Evolutionary conservation across 257 asterid species (phyloP).

Genomic region (Solanum appendiculatum): DNA sequence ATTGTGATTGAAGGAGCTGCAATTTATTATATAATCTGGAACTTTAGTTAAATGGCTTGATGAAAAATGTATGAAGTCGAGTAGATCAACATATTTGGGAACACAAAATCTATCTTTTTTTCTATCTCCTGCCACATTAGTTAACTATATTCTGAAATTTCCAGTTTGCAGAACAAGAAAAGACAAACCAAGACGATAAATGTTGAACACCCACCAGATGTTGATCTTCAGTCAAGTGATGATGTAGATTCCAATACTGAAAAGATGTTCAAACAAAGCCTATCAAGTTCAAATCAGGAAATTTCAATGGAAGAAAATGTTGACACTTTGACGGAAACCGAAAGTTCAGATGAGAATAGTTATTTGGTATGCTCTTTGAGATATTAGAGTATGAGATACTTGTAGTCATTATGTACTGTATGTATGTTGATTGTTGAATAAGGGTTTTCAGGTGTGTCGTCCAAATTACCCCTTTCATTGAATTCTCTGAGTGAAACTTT

Average conservation of each 20-base stretch:
- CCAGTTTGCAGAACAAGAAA: constrained; percentile 60
- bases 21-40: neutral
- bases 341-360: constrained; percentile 18
- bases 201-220: constrained; percentile 28
- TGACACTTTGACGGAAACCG: constrained; percentile 20
- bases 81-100: neutral
- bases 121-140: neutral
- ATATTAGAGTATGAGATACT: neutral
- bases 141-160: constrained; percentile 7
- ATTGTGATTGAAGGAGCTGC: neutral
- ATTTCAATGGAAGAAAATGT: constrained; percentile 7
- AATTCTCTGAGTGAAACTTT: neutral
- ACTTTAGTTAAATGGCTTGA: neutral
- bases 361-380: constrained; percentile 23
- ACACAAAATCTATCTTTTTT: neutral
- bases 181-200: constrained; percentile 48
- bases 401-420: neutral
- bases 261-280: neutral
- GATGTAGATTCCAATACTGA: constrained; percentile 17
- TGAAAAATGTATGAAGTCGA: neutral
- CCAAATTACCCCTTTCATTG: neutral
- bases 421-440: neutral
- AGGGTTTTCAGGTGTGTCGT: neutral
- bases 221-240: constrained; percentile 22
- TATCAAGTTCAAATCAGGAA: constrained; percentile 25